Evolutionary conservation across 306 rosid species (phyloP).

Genomic region (Prunus fruticosa): DNA sequence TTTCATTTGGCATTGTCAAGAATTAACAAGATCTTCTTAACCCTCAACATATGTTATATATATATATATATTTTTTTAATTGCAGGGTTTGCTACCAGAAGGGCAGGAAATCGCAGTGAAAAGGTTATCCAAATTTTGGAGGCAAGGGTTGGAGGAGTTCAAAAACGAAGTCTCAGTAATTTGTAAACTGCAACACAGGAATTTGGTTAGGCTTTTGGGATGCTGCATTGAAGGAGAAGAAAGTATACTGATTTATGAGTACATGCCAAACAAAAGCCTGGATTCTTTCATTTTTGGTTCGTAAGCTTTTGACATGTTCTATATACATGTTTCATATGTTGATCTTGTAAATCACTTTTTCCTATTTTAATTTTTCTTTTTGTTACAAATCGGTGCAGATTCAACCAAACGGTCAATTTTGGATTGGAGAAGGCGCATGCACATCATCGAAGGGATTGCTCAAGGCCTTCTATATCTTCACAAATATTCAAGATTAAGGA

Average conservation of each 20-base stretch:
- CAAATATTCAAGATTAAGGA: constrained; percentile 23
- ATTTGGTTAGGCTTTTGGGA: constrained; percentile 22
- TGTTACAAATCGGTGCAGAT: background rate
- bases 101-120: constrained; percentile 21
- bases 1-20: background rate
- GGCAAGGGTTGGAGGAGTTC: constrained; percentile 24
- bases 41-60: background rate
- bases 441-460: constrained; percentile 17
- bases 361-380: background rate
- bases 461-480: constrained; percentile 17
- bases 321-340: background rate
- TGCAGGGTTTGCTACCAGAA: constrained; percentile 14
- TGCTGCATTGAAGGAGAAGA: constrained; percentile 23
- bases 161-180: constrained; percentile 7
- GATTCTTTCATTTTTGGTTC: constrained; percentile 18
- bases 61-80: background rate
- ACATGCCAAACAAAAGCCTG: constrained; percentile 19
- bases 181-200: constrained; percentile 24
- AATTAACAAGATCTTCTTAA: background rate
- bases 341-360: background rate
- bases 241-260: constrained; percentile 12
- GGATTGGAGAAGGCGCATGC: constrained; percentile 7
- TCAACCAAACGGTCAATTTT: background rate
- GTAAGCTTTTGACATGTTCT: background rate
- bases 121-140: constrained; percentile 12